A percentile compares a stretch with the other conserved stretches of the same genome.
Evolutionary conservation across 2,329 filamentous ascomycete genomes (phyloP).

Genomic region (Ascochyta rabiei): DNA sequence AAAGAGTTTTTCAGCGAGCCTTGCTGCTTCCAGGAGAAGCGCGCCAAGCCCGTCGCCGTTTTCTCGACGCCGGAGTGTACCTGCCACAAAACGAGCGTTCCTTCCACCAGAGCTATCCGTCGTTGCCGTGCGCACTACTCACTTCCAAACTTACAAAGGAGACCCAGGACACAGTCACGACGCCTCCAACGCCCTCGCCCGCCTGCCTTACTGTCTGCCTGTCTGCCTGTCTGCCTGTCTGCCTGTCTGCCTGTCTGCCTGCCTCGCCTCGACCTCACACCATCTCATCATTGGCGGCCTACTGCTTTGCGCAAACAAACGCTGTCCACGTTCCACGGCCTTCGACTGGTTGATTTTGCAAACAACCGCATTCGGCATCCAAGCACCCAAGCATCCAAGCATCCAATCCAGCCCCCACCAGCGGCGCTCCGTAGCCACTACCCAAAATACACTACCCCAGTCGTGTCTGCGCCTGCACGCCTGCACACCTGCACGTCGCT

Average conservation of each 20-base stretch:
- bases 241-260: too few species aligned
- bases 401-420: conserved; percentile 21
- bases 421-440: conserved; percentile 29
- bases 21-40: conserved; percentile 20
- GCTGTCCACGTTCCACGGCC: conserved; percentile 8
- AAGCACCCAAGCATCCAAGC: background rate
- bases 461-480: conserved; percentile 15
- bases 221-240: too few species aligned
- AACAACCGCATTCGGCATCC: conserved; percentile 26
- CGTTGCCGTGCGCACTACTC: conserved; percentile 9
- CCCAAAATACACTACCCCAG: conserved; percentile 24
- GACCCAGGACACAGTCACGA: conserved; percentile 6
- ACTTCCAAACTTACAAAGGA: conserved; percentile 20
- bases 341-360: conserved; percentile 11
- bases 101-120: conserved; percentile 16
- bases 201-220: background rate
- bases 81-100: conserved; percentile 22
- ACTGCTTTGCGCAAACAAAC: background rate
- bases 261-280: conserved; percentile 3
- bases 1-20: conserved; percentile 17
- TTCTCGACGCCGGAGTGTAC: conserved; percentile 18
- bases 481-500: conserved; percentile 20
- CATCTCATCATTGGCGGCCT: background rate
- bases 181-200: background rate
- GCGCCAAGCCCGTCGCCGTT: conserved; percentile 23